Evolutionary conservation across 164 flowering plant species (phyloP).

Genomic region (Tetracentron sinense): DNA sequence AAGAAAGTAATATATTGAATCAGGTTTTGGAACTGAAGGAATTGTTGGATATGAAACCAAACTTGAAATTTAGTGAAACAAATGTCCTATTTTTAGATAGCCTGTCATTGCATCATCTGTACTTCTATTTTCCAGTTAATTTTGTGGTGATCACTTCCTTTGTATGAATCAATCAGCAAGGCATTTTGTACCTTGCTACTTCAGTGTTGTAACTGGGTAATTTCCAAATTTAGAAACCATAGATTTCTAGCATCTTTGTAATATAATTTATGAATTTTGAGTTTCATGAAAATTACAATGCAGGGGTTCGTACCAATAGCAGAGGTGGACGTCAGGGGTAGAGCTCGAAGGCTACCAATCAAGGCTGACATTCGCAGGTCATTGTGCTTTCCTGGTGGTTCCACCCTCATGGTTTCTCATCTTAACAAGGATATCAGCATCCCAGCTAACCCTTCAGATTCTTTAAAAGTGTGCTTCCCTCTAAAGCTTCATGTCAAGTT

Average conservation of each 20-base stretch:
- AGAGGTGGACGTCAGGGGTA: constrained; percentile 69
- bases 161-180: not conserved
- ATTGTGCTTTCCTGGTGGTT: constrained; percentile 88
- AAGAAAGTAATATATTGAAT: not conserved
- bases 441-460: constrained; percentile 23
- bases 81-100: not conserved
- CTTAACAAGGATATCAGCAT: constrained; percentile 29
- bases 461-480: constrained; percentile 14
- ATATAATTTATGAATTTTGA: constrained; percentile 7
- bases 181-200: not conserved
- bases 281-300: constrained; percentile 12
- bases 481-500: constrained; percentile 21
- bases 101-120: not conserved
- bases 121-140: not conserved
- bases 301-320: constrained; percentile 81
- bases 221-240: not conserved
- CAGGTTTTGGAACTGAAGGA: not conserved
- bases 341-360: constrained; percentile 65
- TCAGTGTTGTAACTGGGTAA: not conserved
- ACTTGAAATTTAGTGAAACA: not conserved
- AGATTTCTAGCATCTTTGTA: not conserved
- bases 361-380: constrained; percentile 70
- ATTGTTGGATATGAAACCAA: not conserved
- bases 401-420: constrained; percentile 85
- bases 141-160: not conserved